Base-by-base conservation (phyloP, 495 filamentous ascomycete genomes). In the Aspergillus cristatus region DNA sequence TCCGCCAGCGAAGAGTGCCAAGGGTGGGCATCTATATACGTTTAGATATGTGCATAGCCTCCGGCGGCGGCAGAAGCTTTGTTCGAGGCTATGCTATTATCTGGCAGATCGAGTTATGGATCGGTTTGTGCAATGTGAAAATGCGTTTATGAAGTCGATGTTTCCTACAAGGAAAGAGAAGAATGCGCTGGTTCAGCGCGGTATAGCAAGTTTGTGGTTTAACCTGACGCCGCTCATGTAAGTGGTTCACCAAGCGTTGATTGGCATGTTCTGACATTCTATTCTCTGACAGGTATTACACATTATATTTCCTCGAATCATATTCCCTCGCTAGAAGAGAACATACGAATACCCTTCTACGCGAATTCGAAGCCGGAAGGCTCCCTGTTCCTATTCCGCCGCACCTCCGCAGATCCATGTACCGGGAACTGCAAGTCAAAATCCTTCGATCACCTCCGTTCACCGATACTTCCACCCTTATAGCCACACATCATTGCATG, bases 401-500 rank as follows among this genome's bases (percentile, higher is more conserved):
- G 3, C 28, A 53, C 22, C 30, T 51, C 7, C 60, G 65, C 28
- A 60, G 54, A 37, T 24, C 36, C 13, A 66, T 69, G 57, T 63
- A 67, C 34, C 50, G 47, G 12, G 49, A 60, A 8, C 28, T 69
- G 12, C 65, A 69, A 38, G 50, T 47, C 15, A 53, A 57, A 25
- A 67, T 69, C 14, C 50, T 69, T 28, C 60, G 51, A 41, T 47
- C 58, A 13, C 65, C 65, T 22, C 65, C 65, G 3, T 69, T 69
- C 32, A 67, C 54, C 16, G 55, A 69, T 37, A 69, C 60, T 3
- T 35, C 57, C 8, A 58, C 63, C 2, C 50, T 69, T n/a, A 48
- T 67, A 40, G 57, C 62, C 14, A 66, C 65, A 12, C 63, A 69
- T 28, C 65, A 69, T 36, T 69, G 63, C 43, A 66, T 69, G 57